phyloP scores from a whole-genome alignment of 192 early-diverging fungal genomes.

The Entomortierella beljakovae region DNA sequence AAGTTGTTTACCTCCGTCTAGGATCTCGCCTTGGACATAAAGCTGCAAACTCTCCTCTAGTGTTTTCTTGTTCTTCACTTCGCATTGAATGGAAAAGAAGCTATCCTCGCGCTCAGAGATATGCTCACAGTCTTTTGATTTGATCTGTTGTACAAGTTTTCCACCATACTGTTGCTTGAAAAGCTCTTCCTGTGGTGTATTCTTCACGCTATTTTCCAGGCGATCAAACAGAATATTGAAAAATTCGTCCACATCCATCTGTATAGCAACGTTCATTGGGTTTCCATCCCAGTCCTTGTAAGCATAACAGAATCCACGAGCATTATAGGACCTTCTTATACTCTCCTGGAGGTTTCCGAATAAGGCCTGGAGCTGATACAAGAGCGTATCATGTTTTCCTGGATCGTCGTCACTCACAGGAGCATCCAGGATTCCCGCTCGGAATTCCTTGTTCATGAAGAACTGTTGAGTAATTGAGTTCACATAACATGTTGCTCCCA shows the following conservation, averaged over 20 bases:
- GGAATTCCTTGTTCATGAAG: slow-evolving; percentile 65
- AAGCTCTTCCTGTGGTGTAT: slow-evolving; percentile 57
- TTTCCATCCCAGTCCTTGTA: slow-evolving; percentile 67
- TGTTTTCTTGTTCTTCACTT: slow-evolving; percentile 67
- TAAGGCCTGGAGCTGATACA: slow-evolving; percentile 63
- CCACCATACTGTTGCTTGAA: slow-evolving; percentile 69
- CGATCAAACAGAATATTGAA: slow-evolving; percentile 70
- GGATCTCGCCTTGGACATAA: slow-evolving; percentile 66
- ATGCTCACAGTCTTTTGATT: slow-evolving; percentile 66
- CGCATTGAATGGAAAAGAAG: slow-evolving; percentile 66
- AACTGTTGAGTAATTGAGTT: slow-evolving; percentile 73
- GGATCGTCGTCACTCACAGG: slow-evolving; percentile 35
- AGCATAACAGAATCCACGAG: slow-evolving; percentile 57
- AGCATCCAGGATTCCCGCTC: slow-evolving; percentile 59
- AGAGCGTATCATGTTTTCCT: slow-evolving; percentile 56
- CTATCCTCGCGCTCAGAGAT: slow-evolving; percentile 64
- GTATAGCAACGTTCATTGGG: slow-evolving; percentile 63
- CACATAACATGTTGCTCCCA: slow-evolving; percentile 76
- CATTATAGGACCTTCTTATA: slow-evolving; percentile 60
- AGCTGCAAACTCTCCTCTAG: slow-evolving; percentile 67
- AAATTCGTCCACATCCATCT: slow-evolving; percentile 73
- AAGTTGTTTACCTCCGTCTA: slow-evolving; percentile 61
- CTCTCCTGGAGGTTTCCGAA: slow-evolving; percentile 64
- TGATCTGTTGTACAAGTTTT: slow-evolving; percentile 67
- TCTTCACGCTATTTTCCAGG: slow-evolving; percentile 60